Conservation (phyloP, 2,329 filamentous ascomycete species). For the Thelonectria discophora region DNA sequence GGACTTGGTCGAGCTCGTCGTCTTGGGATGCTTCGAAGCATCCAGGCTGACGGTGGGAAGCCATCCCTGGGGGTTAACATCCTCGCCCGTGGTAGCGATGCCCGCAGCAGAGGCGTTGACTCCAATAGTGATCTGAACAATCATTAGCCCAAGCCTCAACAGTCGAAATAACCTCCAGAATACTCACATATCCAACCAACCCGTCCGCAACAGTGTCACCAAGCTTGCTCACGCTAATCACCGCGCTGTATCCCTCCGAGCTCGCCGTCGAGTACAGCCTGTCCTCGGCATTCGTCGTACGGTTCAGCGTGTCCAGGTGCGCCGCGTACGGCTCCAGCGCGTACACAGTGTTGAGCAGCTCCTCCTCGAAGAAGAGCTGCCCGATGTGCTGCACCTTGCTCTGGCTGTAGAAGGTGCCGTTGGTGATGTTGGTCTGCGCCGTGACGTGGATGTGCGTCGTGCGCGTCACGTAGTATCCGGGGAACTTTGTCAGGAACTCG, state of each 20-base stretch:
- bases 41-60: conserved; percentile 18
- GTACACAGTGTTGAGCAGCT: conserved; percentile 15
- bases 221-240: conserved; percentile 19
- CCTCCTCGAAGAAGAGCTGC: conserved; percentile 22
- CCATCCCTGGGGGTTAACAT: conserved; percentile 19
- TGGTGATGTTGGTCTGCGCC: conserved; percentile 22
- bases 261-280: conserved; percentile 11
- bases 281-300: conserved; percentile 19
- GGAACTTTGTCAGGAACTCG: conserved; percentile 24
- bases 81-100: conserved; percentile 1
- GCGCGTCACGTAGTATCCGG: conserved; percentile 24
- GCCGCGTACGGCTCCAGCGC: conserved; percentile 9
- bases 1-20: conserved; percentile 7
- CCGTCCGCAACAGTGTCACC: conserved; percentile 18
- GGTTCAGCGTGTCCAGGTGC: conserved; percentile 15
- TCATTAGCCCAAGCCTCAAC: too few species aligned
- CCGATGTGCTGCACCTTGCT: conserved; percentile 20
- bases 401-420: conserved; percentile 19
- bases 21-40: conserved; percentile 7
- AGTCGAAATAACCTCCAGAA: neutral
- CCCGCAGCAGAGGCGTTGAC: conserved; percentile 16
- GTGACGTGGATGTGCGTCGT: conserved; percentile 26
- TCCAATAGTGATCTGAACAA: conserved; percentile 13
- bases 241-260: conserved; percentile 14
- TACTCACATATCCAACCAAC: conserved; percentile 19